A percentile compares a stretch with the other conserved stretches of the same genome.
Evolutionary conservation across 1,284 basidiomycete species (phyloP).

Genomic region (Melampsora occidentalis): DNA sequence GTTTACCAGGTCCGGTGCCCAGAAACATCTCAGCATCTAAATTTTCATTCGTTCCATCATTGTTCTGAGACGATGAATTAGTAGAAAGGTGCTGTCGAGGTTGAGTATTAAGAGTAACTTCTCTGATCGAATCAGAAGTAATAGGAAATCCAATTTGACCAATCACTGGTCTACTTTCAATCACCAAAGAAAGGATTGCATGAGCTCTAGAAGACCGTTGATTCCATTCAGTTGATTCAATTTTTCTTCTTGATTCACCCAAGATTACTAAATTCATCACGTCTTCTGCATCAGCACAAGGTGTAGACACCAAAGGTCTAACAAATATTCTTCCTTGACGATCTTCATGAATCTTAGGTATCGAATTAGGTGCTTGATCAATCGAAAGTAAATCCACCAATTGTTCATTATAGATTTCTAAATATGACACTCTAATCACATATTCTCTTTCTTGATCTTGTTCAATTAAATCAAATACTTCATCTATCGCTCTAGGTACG

Average conservation of each 20-base stretch:
- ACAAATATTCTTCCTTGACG: conserved; percentile 40
- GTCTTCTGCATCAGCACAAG: conserved; percentile 53
- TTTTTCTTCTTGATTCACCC: conserved; percentile 59
- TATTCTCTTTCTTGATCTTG: conserved; percentile 54
- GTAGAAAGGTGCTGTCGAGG: conserved; percentile 4
- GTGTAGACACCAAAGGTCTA: conserved; percentile 26
- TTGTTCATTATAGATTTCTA: conserved; percentile 63
- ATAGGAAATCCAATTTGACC: conserved; percentile 25
- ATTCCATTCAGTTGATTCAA: conserved; percentile 63
- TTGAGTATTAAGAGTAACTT: conserved; percentile 1
- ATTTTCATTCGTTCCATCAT: neutral
- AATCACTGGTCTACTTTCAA: conserved; percentile 33
- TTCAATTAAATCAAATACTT: conserved; percentile 59
- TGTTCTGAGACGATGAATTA: neutral
- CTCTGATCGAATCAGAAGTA: conserved; percentile 16
- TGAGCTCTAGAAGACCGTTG: conserved; percentile 60
- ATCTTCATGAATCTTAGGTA: conserved; percentile 36
- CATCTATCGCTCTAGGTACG: conserved; percentile 80
- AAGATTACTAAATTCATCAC: conserved; percentile 58
- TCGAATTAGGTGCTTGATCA: conserved; percentile 7
- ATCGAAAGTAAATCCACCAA: conserved; percentile 58
- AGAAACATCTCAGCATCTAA: conserved; percentile 15
- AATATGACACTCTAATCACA: conserved; percentile 61
- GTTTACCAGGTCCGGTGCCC: conserved; percentile 24
- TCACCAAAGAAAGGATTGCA: conserved; percentile 57